These are phyloP conservation scores for Pythium periplocum DNA, from an alignment of 352 stramenopile species.

Conservation along the genomic window DNA sequence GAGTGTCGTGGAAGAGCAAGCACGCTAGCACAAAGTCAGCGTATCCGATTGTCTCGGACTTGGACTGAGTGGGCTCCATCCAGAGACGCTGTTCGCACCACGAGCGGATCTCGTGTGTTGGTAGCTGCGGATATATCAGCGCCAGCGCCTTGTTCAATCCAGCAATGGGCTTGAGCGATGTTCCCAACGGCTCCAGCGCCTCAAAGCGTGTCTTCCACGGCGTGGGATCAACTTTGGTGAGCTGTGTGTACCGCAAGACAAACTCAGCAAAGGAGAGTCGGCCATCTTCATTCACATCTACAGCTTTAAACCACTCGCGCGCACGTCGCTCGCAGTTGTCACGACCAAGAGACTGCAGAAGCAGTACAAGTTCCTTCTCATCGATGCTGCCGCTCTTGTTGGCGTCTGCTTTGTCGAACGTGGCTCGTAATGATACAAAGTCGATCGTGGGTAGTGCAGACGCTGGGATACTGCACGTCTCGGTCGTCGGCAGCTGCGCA, in stretches of 20 bases:
- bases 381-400: slow-evolving; percentile 36
- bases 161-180: neutral
- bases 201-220: slow-evolving; percentile 36
- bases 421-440: slow-evolving; percentile 27
- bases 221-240: slow-evolving; percentile 28
- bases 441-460: slow-evolving; percentile 29
- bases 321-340: slow-evolving; percentile 18
- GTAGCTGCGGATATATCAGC: slow-evolving; percentile 12
- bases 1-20: slow-evolving; percentile 38
- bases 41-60: slow-evolving; percentile 23
- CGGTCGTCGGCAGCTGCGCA: slow-evolving; percentile 34
- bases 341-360: slow-evolving; percentile 15
- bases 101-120: slow-evolving; percentile 2
- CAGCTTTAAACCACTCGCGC: slow-evolving; percentile 31
- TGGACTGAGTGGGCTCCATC: neutral
- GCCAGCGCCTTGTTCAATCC: neutral
- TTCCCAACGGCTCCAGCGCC: neutral
- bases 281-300: slow-evolving; percentile 25
- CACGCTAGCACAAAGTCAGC: slow-evolving; percentile 59
- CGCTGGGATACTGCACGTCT: slow-evolving; percentile 4
- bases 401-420: slow-evolving; percentile 35
- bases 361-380: slow-evolving; percentile 11
- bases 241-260: slow-evolving; percentile 48
- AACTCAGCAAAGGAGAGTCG: slow-evolving; percentile 60
- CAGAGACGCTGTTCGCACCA: slow-evolving; percentile 13